Evolutionary conservation across 306 rosid genomes (phyloP), one percentile per base, ranked within the genome.

Genomic region (Malus asiatica): DNA sequence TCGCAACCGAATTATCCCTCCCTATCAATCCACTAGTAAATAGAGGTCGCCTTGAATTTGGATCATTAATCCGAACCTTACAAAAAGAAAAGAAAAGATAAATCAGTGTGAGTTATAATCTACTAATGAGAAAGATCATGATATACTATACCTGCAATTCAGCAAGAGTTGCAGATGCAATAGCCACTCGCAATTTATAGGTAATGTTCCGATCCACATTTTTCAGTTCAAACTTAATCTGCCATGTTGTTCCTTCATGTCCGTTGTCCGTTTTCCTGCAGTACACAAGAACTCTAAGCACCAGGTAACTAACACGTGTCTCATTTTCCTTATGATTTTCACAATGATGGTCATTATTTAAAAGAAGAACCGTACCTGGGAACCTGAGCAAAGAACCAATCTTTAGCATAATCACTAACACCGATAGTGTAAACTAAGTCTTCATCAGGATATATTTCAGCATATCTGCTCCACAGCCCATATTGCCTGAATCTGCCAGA

Each of bases 311-410:
- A 59, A 14, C 45, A 42, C 16, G 42, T 61, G 22, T 40, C 27
- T n/a, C 55, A 19, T 30, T 59, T 20, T 68, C 44, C 4, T 44
- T 64, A 52, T 1, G n/a, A 55, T 66, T 48, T 45, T 33, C 32
- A 6, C 68, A 27, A 10, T 57, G 8, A 25, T 52, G 33, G 57
- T 53, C 68, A 38, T 22, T 52, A 35, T 38, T 30, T 25, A 20
- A 53, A 20, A 79, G 60, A 51, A 58, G 62, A 53, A 68, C 30
- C 42, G 38, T 30, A 95, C 99, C 97, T 90, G 29, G 97, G 91
- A 73, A 96, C 90, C 75, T 96, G 99, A 70, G 96, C 99, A 79
- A 83, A 96, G 87, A 96, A 96, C 97, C 99, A 96, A 81, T 96
- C 97, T 87, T 87, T 89, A 60, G 81, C 68, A 81, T 79, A 96